Base-by-base conservation (phyloP, 305 asterid genomes). In the Fraxinus velutina region DNA sequence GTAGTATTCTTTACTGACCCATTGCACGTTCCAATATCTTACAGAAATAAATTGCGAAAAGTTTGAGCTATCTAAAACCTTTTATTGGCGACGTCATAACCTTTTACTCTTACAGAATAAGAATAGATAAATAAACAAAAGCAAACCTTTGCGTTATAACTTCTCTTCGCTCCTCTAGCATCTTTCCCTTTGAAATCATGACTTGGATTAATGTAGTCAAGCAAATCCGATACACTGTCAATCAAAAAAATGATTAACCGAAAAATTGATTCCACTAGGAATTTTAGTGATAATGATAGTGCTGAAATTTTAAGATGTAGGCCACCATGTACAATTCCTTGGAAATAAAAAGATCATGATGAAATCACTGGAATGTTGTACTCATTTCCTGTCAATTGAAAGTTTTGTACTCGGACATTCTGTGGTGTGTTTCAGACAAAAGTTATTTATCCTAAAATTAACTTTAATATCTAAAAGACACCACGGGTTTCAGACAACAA, bases 151-250 rank as follows among this genome's bases (percentile, higher is more conserved):
- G 89, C 85, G 39, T 89, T 64, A 84, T 81, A 90, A 83, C 80
- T 91, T 89, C 95, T 92, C 90, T 85, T 93, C 68, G 89, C 87
- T 84, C 95, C 98, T 74, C 79, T 33, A 42, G 89, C 87, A 80
- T 93, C 98, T 89, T 86, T 93, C 81, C 92, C 99, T 84, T 94
- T 92, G 82, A 91, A 89, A 91, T 92, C 97, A 12, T 90, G 92
- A 87, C 87, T 92, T 76, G 98, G 99, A 86, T 90, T 93, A 70
- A 96, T 94, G 93, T 92, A 96, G 91, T 96, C 99, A 12, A 94
- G 98, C 92, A 96, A 90, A 93, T 94, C 99, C 39, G 99, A 94
- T 77, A 94, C 97, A 85, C 98, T 94, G 97, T 70, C 83, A 86
- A 85, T 39, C 32, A 75, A 75, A 83, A 73, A 71, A 77, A 83